Conservation (phyloP, 2,329 filamentous ascomycete species). For the Dactylonectria estremocensis region DNA sequence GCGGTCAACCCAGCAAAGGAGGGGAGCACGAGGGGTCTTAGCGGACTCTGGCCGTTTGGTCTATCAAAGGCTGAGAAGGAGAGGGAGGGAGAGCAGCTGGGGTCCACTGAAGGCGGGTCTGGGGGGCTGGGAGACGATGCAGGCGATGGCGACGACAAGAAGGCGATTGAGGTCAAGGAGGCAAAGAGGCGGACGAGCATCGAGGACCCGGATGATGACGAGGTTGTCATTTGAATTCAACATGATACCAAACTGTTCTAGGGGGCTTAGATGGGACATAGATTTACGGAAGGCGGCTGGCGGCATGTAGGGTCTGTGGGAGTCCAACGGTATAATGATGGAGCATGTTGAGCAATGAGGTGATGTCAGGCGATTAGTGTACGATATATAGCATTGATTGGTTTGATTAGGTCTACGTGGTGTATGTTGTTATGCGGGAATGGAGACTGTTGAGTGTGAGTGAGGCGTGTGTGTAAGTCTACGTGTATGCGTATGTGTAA, state of each 20-base stretch:
- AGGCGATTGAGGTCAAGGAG: conserved; percentile 67
- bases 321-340: conserved; percentile 18
- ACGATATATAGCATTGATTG: conserved; percentile 20
- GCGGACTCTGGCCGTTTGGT: conserved; percentile 73
- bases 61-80: conserved; percentile 55
- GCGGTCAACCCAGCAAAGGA: conserved; percentile 66
- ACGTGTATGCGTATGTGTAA: neutral
- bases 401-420: conserved; percentile 12
- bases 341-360: conserved; percentile 11
- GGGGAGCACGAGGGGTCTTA: conserved; percentile 58
- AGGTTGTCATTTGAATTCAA: conserved; percentile 56
- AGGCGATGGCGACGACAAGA: conserved; percentile 50
- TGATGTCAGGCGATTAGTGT: conserved; percentile 15
- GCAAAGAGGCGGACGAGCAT: conserved; percentile 71
- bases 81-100: conserved; percentile 40
- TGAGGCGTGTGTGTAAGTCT: neutral
- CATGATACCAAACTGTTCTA: conserved; percentile 41
- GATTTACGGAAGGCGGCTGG: conserved; percentile 19
- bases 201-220: conserved; percentile 71
- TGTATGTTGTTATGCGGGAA: neutral
- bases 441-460: neutral
- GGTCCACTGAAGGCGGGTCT: conserved; percentile 22
- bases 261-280: conserved; percentile 30
- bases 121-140: conserved; percentile 31
- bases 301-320: conserved; percentile 13